Base-by-base conservation (phyloP, 441 rosid species). In the Iberis amara region DNA sequence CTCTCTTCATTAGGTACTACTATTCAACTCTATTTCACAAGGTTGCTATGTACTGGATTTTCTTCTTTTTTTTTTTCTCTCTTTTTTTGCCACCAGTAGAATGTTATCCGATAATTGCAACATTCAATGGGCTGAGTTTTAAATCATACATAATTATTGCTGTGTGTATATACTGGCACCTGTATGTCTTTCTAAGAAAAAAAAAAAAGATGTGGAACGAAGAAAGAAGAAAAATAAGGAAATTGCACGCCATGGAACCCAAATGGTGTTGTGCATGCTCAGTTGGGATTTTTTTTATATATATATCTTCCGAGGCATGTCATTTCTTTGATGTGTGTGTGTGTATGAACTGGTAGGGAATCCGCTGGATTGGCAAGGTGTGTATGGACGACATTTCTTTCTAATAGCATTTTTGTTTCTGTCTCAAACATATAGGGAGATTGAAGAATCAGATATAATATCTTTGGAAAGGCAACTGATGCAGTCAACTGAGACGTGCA, bases 401-500 rank as follows among this genome's bases (percentile, higher is more conserved):
- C 36, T 57, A 26, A 57, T 28, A 23, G 7, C 43, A 14, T 3
- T 10, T 33, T 10, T 33, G 11, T 33, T 10, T 10, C 11, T 33
- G 3, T 33, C 4, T 33, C 52, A 35, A 40, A 55, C 56, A 66
- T 58, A 38, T 66, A 88, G 96, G 65, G 96, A 85, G 76, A 88
- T 88, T 58, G 89, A 81, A 60, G 96, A 82, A 75, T 61, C 84
- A 24, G 96, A 85, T 65, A 79, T 88, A 71, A 85, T 81, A 75
- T 81, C 81, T 5, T 74, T 82, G 77, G 91, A 88, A 65, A 88
- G 91, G 59, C 96, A 88, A 61, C 64, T 88, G 63, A 76, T 88
- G 87, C 94, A 88, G 49, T 81, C 96, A 11, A 78, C 83, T 59
- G 96, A 89, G 76, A 82, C 89, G 62, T 89, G 89, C 61, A 71